Base-by-base conservation (phyloP, 2,329 filamentous ascomycete genomes). In the Colletotrichum plurivorum region DNA sequence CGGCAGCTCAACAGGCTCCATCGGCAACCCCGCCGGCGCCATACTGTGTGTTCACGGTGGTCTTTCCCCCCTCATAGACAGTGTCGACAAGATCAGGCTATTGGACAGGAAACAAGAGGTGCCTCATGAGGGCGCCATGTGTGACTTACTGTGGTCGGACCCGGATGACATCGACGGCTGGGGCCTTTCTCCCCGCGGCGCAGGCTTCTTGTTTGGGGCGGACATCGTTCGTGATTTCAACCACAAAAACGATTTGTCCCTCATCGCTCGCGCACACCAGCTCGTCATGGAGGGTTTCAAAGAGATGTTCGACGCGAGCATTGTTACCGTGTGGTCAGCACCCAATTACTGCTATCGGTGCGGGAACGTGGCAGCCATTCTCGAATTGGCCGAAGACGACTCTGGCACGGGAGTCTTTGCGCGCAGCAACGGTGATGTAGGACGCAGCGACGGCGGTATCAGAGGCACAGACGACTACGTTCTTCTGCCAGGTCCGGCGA, bases 271-370 rank as follows among this genome's bases (percentile, higher is more conserved):
- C 63, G 96, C 96, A 1, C 96, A 99, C 78, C 96, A 99, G 80
- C 90, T 99, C 22, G 96, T 99, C 72, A 99, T 98, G 96, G 96
- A 99, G 79, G 96, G 96, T 0, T 99, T 98, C 81, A 98, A 98
- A 83, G 96, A 98, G 79, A 98, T 98, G 95, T 99, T 98, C 77
- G 94, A 97, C 78, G 92, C 91, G 15, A 94, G 91, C 55, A 98
- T 99, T 72, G 96, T 98, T 49, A 99, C 96, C 0, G 96, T 99
- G n/a, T 99, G 96, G 95, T 97, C 93, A 0, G 95, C 95, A 10
- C 95, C 95, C 1, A 98, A 98, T 79, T 98, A 98, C 84, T 98
- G 95, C 83, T 98, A 98, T 82, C 90, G 94, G 72, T 98, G 95
- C 77, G 95, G 95, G 63, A 98, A 98, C 76, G 95, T 99, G 13